Evolutionary conservation across 202 grass and related monocot genomes (phyloP), one percentile per base, ranked within the genome.

Genomic region (Bolboschoenoplectus hybrid): DNA sequence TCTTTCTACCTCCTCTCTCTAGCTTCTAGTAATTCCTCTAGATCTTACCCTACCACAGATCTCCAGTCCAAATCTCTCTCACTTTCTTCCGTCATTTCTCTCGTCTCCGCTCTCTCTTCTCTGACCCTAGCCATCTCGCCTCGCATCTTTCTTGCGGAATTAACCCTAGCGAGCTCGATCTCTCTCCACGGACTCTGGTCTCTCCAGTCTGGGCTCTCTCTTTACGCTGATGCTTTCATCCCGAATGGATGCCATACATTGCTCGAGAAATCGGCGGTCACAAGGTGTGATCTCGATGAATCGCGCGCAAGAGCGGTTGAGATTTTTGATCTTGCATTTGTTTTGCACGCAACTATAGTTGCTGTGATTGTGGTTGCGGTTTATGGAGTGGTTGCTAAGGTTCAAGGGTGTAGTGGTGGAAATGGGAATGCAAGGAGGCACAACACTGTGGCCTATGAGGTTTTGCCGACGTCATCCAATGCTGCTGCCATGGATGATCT

Each of bases 141-240:
- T 1, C 84, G 81, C 39, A 64, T 88, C 63, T 89, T 96, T 81
- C 61, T 85, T 32, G 86, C 91, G 13, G 88, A 93, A 81, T 64
- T 79, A 1, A 80, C 60, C 14, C 85, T 93, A n/a, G 66, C 91
- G 19, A 82, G 72, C 72, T 85, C 85, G 2, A 88, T 92, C 72
- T 81, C 74, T 51, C 88, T 96, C 5, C 89, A 87, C 38, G 91
- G 86, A 2, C 88, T 95, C 81, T 95, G 93, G 93, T 85, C 84
- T 32, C 86, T 89, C 13, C 91, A 95, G 16, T 74, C 36, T 50
- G 86, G 70, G 9, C 77, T 95, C 75, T 70, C 0, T 56, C 91
- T 95, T 63, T 95, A 95, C 70, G 81, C 89, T 1, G 93, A 95
- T 40, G 19, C 81, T 4, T 95, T 89, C 84, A 72, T 93, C 58